Evolutionary conservation across 345 rosid genomes (phyloP).

Genomic region (Brassica napus): DNA sequence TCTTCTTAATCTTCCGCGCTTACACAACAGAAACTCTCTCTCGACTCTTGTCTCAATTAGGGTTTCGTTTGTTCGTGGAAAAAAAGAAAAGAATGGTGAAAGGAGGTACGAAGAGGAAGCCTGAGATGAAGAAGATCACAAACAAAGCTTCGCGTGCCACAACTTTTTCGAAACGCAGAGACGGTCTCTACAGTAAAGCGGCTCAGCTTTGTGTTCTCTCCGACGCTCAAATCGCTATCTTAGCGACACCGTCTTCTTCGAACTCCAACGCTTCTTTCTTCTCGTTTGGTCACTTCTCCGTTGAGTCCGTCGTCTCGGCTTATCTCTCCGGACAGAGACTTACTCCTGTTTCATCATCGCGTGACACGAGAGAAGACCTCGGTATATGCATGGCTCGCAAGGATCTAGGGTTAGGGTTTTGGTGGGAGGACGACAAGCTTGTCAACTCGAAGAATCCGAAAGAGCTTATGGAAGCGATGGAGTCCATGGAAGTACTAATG

Average conservation of each 20-base stretch:
- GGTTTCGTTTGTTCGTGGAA: background rate
- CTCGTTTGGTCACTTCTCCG: slow-evolving; percentile 21
- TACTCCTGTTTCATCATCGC: background rate
- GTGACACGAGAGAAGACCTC: slow-evolving; percentile 3
- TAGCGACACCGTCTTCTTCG: slow-evolving; percentile 13
- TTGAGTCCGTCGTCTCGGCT: background rate
- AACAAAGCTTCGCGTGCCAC: background rate
- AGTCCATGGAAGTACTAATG: background rate
- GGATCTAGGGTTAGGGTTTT: slow-evolving; percentile 17
- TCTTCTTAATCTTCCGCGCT: background rate
- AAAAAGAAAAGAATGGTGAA: background rate
- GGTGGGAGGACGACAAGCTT: background rate
- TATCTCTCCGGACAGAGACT: background rate
- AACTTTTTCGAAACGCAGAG: background rate
- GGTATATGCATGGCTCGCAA: background rate
- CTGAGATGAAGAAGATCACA: background rate
- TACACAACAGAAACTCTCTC: background rate
- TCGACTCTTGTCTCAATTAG: background rate
- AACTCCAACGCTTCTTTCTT: background rate
- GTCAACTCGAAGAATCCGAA: background rate
- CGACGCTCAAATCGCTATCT: slow-evolving; percentile 2
- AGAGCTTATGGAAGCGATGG: background rate
- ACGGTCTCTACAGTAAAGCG: slow-evolving; percentile 10
- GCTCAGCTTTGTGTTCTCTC: slow-evolving; percentile 9
- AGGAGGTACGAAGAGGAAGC: slow-evolving; percentile 14